These are phyloP conservation scores for Aspergillus nomiae DNA, from an alignment of 2,329 filamentous ascomycete species.

Conservation along the genomic window DNA sequence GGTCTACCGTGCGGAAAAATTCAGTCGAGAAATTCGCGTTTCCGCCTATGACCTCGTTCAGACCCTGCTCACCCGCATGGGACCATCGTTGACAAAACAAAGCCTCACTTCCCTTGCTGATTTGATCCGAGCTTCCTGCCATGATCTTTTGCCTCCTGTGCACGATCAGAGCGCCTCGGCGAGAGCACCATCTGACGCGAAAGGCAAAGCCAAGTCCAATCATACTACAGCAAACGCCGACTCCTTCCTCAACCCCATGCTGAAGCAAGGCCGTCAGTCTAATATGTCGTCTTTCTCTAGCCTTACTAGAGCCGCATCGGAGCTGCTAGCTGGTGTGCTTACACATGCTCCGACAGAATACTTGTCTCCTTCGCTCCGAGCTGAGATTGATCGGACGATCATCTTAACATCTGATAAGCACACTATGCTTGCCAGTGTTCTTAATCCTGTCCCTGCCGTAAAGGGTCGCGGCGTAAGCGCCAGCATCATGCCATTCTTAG, in stretches of 20 bases:
- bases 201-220: conserved; percentile 40
- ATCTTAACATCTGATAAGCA: conserved; percentile 69
- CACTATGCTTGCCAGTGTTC: conserved; percentile 77
- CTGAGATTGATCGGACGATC: conserved; percentile 77
- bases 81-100: conserved; percentile 67
- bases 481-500: conserved; percentile 79
- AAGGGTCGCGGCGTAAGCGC: conserved; percentile 64
- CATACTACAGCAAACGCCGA: conserved; percentile 62
- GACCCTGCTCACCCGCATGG: conserved; percentile 62
- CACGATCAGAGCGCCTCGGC: conserved; percentile 36
- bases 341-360: conserved; percentile 65
- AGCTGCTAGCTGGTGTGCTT: conserved; percentile 65
- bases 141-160: conserved; percentile 65
- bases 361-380: conserved; percentile 70
- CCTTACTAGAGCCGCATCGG: conserved; percentile 59
- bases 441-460: conserved; percentile 71
- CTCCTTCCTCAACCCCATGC: conserved; percentile 62
- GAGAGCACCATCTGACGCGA: conserved; percentile 42
- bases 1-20: conserved; percentile 62
- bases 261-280: conserved; percentile 29
- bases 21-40: conserved; percentile 57
- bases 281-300: conserved; percentile 30
- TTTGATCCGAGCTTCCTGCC: conserved; percentile 69
- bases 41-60: conserved; percentile 63
- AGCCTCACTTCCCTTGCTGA: conserved; percentile 64